phyloP scores from a whole-genome alignment of 306 rosid species.

The Trichosanthes cucumerina region DNA sequence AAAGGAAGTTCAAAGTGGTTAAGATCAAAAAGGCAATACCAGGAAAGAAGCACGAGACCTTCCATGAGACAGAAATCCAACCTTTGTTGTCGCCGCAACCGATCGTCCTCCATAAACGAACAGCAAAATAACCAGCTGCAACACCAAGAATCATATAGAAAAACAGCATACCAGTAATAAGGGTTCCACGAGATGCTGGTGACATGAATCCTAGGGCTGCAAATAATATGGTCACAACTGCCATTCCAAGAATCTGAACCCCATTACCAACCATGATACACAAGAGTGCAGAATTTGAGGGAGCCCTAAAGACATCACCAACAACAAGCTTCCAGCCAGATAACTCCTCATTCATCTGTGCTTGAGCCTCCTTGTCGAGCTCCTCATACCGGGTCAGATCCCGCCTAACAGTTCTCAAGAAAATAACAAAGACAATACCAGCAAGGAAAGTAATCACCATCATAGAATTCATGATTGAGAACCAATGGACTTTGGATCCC shows the following conservation, averaged over 20 bases:
- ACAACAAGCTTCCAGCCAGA: conserved; percentile 82
- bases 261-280: conserved; percentile 67
- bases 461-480: conserved; percentile 57
- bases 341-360: conserved; percentile 65
- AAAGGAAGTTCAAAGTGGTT: conserved; percentile 50
- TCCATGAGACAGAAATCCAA: conserved; percentile 56
- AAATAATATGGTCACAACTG: conserved; percentile 57
- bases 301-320: conserved; percentile 64
- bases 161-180: conserved; percentile 61
- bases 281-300: conserved; percentile 36
- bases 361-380: conserved; percentile 70
- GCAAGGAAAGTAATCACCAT: conserved; percentile 71
- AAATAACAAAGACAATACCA: conserved; percentile 66
- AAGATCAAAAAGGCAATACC: conserved; percentile 55
- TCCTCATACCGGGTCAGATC: conserved; percentile 68
- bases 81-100: conserved; percentile 42
- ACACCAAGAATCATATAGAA: conserved; percentile 59
- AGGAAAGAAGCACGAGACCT: conserved; percentile 60
- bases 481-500: conserved; percentile 70
- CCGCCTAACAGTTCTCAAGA: conserved; percentile 62
- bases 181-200: conserved; percentile 65
- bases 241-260: conserved; percentile 68
- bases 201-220: conserved; percentile 77
- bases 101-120: conserved; percentile 68
- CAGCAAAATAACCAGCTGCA: conserved; percentile 65